Base-by-base conservation (phyloP, 2,329 filamentous ascomycete genomes). In the Venturia pyrina region DNA sequence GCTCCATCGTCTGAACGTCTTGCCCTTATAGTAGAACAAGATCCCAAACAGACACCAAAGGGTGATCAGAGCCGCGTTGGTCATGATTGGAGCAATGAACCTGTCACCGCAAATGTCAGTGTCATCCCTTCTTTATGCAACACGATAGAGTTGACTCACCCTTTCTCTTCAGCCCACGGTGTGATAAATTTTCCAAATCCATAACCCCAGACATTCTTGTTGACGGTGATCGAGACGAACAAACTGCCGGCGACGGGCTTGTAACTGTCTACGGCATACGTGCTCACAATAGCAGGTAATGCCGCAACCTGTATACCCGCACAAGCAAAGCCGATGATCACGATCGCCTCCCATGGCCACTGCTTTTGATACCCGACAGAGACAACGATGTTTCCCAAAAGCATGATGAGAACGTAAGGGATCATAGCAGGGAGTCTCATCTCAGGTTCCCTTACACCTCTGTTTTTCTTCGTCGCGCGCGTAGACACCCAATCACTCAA, bases 171-270 rank as follows among this genome's bases (percentile, higher is more conserved):
- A 15, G 78, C 77, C 83, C 83, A 86, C 0, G 76, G 74, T 0
- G 81, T 84, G 67, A 84, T 81, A 68, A 83, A 84, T 65, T 83
- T 82, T 62, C 76, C 76, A 69, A 87, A 83, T 0, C 84, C 84
- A 71, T 86, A 87, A 0, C 85, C 85, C 83, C 83, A 86, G 0
- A 87, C 65, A 66, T 87, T 87, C 76, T 87, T 87, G 70, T 86
- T 85, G 59, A 87, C 83, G 0, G 85, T 87, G 68, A 86, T 82
- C 8, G 81, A 78, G 0, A 87, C 84, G 71, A 87, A 85, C 61
- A 87, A 75, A 2, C 79, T 80, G 3, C 85, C 85, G 0, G 85
- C 80, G 2, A 87, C 82, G 0, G 85, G 83, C 74, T 87, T 88
- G 73, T 88, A 88, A 66, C 80, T 82, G 72, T 88, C 86, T 19